phyloP scores from a whole-genome alignment of 164 flowering plant genomes.

The Liquidambar formosana region DNA sequence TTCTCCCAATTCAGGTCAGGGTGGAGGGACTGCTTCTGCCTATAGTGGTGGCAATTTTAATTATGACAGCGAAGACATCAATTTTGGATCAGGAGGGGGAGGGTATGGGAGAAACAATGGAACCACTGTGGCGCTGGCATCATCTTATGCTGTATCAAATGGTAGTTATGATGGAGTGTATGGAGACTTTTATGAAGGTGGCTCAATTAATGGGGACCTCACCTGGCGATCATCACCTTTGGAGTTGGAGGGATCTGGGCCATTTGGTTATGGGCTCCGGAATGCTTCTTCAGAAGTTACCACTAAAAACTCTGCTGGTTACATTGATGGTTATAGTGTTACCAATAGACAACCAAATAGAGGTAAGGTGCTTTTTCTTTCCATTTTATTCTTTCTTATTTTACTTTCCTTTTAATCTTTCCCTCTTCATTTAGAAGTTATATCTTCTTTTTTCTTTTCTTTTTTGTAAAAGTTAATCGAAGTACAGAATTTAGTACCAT shows the following conservation, averaged over 20 bases:
- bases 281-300: conserved; percentile 51
- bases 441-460: neutral
- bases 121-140: conserved; percentile 22
- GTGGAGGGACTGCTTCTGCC: conserved; percentile 37
- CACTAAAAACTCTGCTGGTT: conserved; percentile 50
- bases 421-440: neutral
- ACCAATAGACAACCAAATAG: conserved; percentile 71
- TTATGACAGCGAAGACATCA: conserved; percentile 37
- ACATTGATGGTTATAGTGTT: conserved; percentile 60
- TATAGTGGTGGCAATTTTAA: conserved; percentile 22
- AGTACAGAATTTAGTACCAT: neutral
- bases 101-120: conserved; percentile 60
- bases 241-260: conserved; percentile 55
- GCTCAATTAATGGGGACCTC: conserved; percentile 57
- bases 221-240: conserved; percentile 65
- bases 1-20: conserved; percentile 38
- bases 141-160: conserved; percentile 44
- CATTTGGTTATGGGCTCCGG: conserved; percentile 70
- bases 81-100: conserved; percentile 43
- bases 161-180: conserved; percentile 52
- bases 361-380: conserved; percentile 40
- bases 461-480: neutral
- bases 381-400: neutral
- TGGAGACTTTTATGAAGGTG: conserved; percentile 43
- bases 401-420: neutral